phyloP scores from a whole-genome alignment of 2,329 filamentous ascomycete species.

The Phialophora expanda region DNA sequence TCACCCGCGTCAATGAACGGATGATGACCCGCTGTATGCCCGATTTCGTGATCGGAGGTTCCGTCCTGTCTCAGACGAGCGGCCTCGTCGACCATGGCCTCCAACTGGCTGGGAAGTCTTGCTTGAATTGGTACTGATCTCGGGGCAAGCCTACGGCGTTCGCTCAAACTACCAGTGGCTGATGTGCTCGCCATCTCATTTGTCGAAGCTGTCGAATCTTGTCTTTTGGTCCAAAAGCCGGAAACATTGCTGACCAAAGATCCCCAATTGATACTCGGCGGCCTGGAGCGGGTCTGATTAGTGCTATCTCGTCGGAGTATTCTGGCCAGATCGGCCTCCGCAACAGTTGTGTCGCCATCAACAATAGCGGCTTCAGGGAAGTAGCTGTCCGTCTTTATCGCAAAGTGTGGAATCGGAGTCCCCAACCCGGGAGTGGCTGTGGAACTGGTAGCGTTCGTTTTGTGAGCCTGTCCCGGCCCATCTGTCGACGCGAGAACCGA shows the following conservation, averaged over 20 bases:
- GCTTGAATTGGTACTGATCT: constrained; percentile 26
- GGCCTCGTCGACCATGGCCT: constrained; percentile 52
- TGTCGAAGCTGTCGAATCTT: constrained; percentile 51
- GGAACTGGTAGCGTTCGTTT: constrained; percentile 57
- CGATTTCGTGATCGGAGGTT: background rate
- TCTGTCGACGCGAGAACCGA: constrained; percentile 53
- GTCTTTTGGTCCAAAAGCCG: constrained; percentile 58
- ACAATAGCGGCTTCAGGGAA: constrained; percentile 34
- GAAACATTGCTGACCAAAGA: constrained; percentile 56
- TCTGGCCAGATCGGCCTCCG: constrained; percentile 61
- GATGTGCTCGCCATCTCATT: constrained; percentile 45
- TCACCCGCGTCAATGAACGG: constrained; percentile 21
- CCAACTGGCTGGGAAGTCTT: constrained; percentile 38
- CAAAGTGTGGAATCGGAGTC: constrained; percentile 60
- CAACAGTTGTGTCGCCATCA: constrained; percentile 52
- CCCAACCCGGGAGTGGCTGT: constrained; percentile 57
- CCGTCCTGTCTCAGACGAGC: constrained; percentile 8
- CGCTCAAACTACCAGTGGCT: constrained; percentile 22
- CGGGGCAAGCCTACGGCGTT: constrained; percentile 27
- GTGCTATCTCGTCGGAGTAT: constrained; percentile 61
- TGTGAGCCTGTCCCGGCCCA: constrained; percentile 50
- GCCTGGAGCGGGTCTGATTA: constrained; percentile 53
- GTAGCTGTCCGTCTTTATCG: constrained; percentile 39
- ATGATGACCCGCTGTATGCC: background rate
- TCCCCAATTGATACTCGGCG: constrained; percentile 61